phyloP scores from a whole-genome alignment of 2,329 filamentous ascomycete genomes.

The Cercospora brassicicola region DNA sequence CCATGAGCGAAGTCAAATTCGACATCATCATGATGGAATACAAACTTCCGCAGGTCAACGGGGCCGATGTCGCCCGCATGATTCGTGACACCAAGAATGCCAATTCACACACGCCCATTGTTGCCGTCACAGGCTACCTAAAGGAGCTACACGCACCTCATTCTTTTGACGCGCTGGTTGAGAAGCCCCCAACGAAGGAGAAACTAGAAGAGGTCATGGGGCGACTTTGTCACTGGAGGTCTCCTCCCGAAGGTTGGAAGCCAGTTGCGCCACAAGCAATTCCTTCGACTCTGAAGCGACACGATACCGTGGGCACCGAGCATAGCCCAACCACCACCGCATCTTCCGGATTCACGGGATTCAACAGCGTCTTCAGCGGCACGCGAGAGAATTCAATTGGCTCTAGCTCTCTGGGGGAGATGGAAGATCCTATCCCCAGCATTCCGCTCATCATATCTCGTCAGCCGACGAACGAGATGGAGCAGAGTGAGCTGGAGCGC shows the following conservation, averaged over 20 bases:
- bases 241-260: slow-evolving; percentile 63
- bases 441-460: slow-evolving; percentile 68
- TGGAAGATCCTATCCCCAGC: slow-evolving; percentile 77
- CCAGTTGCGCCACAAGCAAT: slow-evolving; percentile 47
- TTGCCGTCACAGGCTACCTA: slow-evolving; percentile 95
- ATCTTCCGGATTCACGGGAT: slow-evolving; percentile 71
- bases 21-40: slow-evolving; percentile 99
- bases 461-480: slow-evolving; percentile 66
- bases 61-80: slow-evolving; percentile 94
- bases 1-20: slow-evolving; percentile 96
- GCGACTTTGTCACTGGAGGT: slow-evolving; percentile 89
- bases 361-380: slow-evolving; percentile 47
- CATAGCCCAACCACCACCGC: slow-evolving; percentile 82
- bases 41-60: slow-evolving; percentile 90
- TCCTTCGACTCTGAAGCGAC: slow-evolving; percentile 62
- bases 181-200: slow-evolving; percentile 91
- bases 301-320: slow-evolving; percentile 63
- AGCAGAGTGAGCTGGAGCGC: slow-evolving; percentile 57
- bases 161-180: slow-evolving; percentile 91
- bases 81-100: slow-evolving; percentile 94
- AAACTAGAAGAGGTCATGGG: slow-evolving; percentile 88
- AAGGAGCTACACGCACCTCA: slow-evolving; percentile 94
- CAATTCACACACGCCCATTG: slow-evolving; percentile 91
- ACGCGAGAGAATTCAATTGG: slow-evolving; percentile 80
- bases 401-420: slow-evolving; percentile 83